Evolutionary conservation across 495 filamentous ascomycete species (phyloP).

Genomic region (Aspergillus campestris): DNA sequence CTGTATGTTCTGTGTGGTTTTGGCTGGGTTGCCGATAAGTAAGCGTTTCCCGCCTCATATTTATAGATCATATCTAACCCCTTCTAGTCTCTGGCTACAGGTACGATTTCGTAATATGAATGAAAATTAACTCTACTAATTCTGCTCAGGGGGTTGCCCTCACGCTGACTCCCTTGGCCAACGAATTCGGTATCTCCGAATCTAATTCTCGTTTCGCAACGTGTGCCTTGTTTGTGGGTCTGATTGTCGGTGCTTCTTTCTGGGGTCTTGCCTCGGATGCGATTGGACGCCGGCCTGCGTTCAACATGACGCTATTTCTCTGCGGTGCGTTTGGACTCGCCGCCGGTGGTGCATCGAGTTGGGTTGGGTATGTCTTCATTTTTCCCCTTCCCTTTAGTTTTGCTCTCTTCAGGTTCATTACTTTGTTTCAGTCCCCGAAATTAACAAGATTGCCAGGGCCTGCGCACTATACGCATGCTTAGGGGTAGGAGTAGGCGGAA

Average conservation of each 20-base stretch:
- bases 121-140: slow-evolving; percentile 1
- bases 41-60: slow-evolving; percentile 3
- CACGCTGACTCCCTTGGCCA: slow-evolving; percentile 13
- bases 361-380: too few species aligned
- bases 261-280: slow-evolving; percentile 21
- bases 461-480: slow-evolving; percentile 15
- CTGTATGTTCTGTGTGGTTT: slow-evolving; percentile 65
- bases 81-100: slow-evolving; percentile 26
- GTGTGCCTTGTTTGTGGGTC: slow-evolving; percentile 22
- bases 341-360: too few species aligned
- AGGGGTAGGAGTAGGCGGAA: slow-evolving; percentile 17
- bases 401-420: too few species aligned
- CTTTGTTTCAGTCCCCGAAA: too few species aligned
- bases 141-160: slow-evolving; percentile 28
- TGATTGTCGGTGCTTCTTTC: slow-evolving; percentile 12
- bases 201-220: slow-evolving; percentile 41
- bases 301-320: slow-evolving; percentile 18
- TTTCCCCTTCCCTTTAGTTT: too few species aligned
- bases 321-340: slow-evolving; percentile 9
- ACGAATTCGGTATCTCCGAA: slow-evolving; percentile 36
- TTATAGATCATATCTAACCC: background rate
- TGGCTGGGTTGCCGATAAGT: slow-evolving; percentile 53
- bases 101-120: slow-evolving; percentile 3
- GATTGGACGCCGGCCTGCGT: slow-evolving; percentile 16
- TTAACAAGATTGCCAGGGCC: too few species aligned